Evolutionary conservation across 352 stramenopile genomes (phyloP), one percentile per base, ranked within the genome.

Genomic region (Elongisporangium undulatum): DNA sequence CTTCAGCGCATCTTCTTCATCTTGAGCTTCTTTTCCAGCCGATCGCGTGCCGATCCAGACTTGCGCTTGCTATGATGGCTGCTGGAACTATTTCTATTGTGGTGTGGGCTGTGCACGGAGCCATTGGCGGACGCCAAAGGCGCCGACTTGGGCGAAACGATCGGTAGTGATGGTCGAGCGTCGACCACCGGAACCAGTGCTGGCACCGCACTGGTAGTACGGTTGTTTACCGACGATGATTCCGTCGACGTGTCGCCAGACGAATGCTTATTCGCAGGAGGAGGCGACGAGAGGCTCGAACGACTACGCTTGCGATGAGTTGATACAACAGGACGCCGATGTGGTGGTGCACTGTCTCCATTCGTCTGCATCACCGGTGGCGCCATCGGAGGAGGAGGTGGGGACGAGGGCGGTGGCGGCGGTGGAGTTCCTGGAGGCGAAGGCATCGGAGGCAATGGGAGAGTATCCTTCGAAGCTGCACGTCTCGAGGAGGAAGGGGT

Each of bases 11-110:
- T 17, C 56, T 88, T 88, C 56, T 74, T 85, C 34, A 84, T 84
- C 69, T 90, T 94, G 34, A 94, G 75, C 61, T 94, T 94, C 57
- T 94, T 94, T 53, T 78, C 79, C 56, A 94, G 61, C 1, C 84
- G 82, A 56, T 89, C 82, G 17, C 84, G 80, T 6, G 75, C 82
- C 15, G 81, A 90, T 16, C 67, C 64, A 4, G 74, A 68, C 62
- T 82, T 90, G 53, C 83, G 75, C 61, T 92, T 93, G 17, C 67
- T 66, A 49, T 45, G 34, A 45, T 45, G 34, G 34, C 34, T 45
- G 34, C 34, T 45, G 34, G 34, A 45, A 45, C 34, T 45, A 45
- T 45, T 45, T 45, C 34, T 45, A 45, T 45, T 45, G 34, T 45
- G 34, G 10, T 45, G 34, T 45, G 34, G 34, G 34, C 34, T 45